Evolutionary conservation across 2,329 filamentous ascomycete genomes (phyloP).

Genomic region (Grosmannia serpens): DNA sequence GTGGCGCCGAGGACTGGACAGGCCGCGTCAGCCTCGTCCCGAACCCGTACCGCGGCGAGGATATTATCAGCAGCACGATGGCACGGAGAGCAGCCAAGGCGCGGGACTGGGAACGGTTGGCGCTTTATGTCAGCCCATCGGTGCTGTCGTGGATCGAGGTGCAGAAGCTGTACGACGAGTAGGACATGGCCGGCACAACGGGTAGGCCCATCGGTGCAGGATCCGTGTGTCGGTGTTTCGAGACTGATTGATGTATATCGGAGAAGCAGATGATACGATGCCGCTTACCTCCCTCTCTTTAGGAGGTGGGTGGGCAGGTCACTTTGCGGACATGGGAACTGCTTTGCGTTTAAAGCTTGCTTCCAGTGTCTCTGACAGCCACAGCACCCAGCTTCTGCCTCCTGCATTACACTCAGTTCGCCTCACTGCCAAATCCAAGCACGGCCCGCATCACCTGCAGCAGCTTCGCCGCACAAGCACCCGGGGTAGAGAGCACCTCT

Average conservation of each 20-base stretch:
- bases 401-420: no score
- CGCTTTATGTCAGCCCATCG: slow-evolving; percentile 40
- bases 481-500: slow-evolving; percentile 7
- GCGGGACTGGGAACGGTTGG: slow-evolving; percentile 34
- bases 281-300: no score
- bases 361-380: no score
- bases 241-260: no score
- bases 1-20: slow-evolving; percentile 43
- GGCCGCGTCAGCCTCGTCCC: slow-evolving; percentile 47
- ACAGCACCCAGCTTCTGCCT: not conserved
- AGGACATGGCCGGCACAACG: no score
- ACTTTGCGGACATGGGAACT: no score
- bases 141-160: slow-evolving; percentile 47
- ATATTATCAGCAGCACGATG: slow-evolving; percentile 46
- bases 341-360: no score
- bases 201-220: no score
- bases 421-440: slow-evolving; percentile 1
- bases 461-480: slow-evolving; percentile 5
- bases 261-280: no score
- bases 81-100: slow-evolving; percentile 45
- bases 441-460: slow-evolving; percentile 3
- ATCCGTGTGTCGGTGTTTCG: no score
- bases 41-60: slow-evolving; percentile 28
- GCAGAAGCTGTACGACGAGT: slow-evolving; percentile 38
- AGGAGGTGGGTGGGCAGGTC: no score